Base-by-base conservation (phyloP, 1,139 yeast species). In the Pichia sp. region DNA sequence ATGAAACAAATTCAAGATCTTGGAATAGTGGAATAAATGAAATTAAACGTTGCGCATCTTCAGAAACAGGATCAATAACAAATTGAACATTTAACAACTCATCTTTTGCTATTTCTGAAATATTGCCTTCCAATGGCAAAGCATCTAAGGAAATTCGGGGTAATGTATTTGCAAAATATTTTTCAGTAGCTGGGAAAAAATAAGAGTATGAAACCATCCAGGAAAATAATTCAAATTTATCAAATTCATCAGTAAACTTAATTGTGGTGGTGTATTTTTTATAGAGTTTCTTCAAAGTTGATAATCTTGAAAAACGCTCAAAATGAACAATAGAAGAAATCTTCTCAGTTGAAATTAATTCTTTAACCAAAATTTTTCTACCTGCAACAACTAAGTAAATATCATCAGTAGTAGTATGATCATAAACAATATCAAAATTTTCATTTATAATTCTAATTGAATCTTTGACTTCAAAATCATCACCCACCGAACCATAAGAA, bases 61-160 rank as follows among this genome's bases (percentile, higher is more conserved):
- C 88, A 50, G 78, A 76, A 5, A 81, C 63, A 1, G 97, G 97
- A 63, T 92, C 90, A 39, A 86, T 58, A 2, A 86, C 68, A 1
- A 85, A 69, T 6, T 78, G 65, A 3, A 90, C 60, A 51, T 82
- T 83, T 1, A 69, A 55, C 2, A 64, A 55, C 27, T 57, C 57
- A 2, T 60, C 61, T 31, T 60, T 54, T 10, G 39, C 27, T n/a
- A 32, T 25, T 34, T 37, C 27, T 5, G 18, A 9, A 46, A 40
- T 28, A 44, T 49, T 31, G 47, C 40, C 44, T 5, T 35, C 34
- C 4, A n/a, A 7, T 11, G 54, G 51, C 7, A 53, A 39, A 5
- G 18, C 5, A 3, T 38, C 37, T 2, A 51, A 26, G 40, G 66
- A 66, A 45, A 61, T 65, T 45, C 82, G 63, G 10, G 75, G 60